A percentile compares a stretch with the other conserved stretches of the same genome.
These are phyloP conservation scores for Cordyceps pruinosa DNA, from an alignment of 2,329 filamentous ascomycete species.

Conservation along the genomic window DNA sequence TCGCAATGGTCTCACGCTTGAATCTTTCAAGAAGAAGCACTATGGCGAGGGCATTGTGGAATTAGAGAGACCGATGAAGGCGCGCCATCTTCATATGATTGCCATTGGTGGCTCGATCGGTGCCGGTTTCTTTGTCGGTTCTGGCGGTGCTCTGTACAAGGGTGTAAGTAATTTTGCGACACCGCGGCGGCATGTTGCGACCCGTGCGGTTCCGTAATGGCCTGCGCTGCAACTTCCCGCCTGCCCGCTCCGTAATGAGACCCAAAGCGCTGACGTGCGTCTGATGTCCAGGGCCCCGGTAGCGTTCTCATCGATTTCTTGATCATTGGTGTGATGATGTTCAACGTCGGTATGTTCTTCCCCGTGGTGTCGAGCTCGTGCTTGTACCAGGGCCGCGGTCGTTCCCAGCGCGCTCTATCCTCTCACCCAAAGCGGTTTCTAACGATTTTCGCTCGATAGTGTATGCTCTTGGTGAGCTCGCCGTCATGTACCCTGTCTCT, in stretches of 20 bases:
- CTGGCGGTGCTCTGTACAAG: constrained; percentile 44
- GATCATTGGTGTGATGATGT: constrained; percentile 54
- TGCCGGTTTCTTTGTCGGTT: constrained; percentile 57
- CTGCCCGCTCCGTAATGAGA: neutral
- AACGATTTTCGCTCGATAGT: constrained; percentile 25
- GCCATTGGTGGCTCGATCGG: constrained; percentile 56
- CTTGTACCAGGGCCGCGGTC: neutral
- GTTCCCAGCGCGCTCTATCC: no score
- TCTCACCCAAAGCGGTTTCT: neutral
- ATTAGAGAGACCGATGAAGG: constrained; percentile 44
- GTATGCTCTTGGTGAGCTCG: constrained; percentile 53
- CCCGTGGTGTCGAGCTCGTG: neutral
- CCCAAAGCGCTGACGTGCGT: constrained; percentile 3
- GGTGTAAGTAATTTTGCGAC: constrained; percentile 35
- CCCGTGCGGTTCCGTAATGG: neutral
- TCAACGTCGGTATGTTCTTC: constrained; percentile 39
- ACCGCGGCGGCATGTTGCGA: neutral
- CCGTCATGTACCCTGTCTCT: constrained; percentile 49
- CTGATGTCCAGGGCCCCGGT: constrained; percentile 28
- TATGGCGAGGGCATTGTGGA: constrained; percentile 27
- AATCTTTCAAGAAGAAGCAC: constrained; percentile 28
- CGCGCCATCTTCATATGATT: constrained; percentile 56
- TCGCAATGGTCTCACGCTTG: constrained; percentile 28
- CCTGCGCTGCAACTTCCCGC: neutral
- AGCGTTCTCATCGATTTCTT: constrained; percentile 43